phyloP scores from a whole-genome alignment of 768 basidiomycete genomes.

The Podaxis sp. region DNA sequence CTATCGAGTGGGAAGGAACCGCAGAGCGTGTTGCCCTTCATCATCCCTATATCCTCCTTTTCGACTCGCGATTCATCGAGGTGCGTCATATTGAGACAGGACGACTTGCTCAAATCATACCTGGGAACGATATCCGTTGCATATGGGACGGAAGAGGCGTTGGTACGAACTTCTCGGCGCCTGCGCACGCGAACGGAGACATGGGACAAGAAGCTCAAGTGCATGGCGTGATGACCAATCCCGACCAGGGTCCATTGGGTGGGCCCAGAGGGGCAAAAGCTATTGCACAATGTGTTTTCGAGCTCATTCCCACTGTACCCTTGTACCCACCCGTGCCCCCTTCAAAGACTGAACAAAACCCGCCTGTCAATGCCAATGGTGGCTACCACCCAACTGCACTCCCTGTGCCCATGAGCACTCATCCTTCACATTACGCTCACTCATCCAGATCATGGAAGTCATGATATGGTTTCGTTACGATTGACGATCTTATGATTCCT shows the following conservation, averaged over 20 bases:
- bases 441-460: conserved; percentile 12
- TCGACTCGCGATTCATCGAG: conserved; percentile 91
- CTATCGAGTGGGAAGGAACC: conserved; percentile 94
- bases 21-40: conserved; percentile 91
- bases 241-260: conserved; percentile 37
- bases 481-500: not conserved
- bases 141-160: conserved; percentile 84
- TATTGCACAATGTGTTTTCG: conserved; percentile 70
- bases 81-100: conserved; percentile 83
- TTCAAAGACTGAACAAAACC: conserved; percentile 11
- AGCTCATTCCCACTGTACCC: conserved; percentile 73
- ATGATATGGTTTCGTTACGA: not conserved
- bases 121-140: conserved; percentile 79
- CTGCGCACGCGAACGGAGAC: conserved; percentile 54
- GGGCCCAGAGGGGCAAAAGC: conserved; percentile 36
- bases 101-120: conserved; percentile 79
- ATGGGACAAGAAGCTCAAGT: conserved; percentile 75
- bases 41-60: conserved; percentile 84
- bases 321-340: conserved; percentile 44
- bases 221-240: conserved; percentile 80
- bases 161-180: conserved; percentile 57
- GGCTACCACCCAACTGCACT: conserved; percentile 6
- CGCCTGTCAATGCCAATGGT: conserved; percentile 11
- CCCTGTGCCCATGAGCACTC: not conserved
- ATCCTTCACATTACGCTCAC: not conserved